Evolutionary conservation across 176 grass and related monocot genomes (phyloP).

Genomic region (Metroxylon sagu): DNA sequence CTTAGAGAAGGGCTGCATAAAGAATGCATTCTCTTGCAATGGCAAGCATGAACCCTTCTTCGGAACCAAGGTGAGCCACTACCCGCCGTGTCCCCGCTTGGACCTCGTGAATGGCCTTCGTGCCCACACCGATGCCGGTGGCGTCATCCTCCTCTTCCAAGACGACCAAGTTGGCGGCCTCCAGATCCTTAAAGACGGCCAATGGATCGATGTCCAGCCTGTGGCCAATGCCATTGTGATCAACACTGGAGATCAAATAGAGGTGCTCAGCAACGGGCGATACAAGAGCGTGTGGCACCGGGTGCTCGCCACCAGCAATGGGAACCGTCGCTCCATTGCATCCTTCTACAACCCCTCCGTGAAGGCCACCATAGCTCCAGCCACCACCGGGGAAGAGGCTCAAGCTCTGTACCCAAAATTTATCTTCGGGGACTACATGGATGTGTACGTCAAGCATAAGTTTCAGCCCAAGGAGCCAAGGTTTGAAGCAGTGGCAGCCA

Average conservation of each 20-base stretch:
- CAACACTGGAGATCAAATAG: conserved; percentile 97
- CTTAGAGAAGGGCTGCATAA: conserved; percentile 44
- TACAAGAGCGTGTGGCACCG: conserved; percentile 95
- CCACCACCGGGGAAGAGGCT: too few species aligned
- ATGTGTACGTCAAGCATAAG: too few species aligned
- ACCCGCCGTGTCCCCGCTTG: conserved; percentile 45
- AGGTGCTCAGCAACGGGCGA: conserved; percentile 74
- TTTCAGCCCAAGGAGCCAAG: too few species aligned
- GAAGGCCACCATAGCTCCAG: too few species aligned
- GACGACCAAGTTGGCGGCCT: conserved; percentile 70
- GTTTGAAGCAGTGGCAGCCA: too few species aligned
- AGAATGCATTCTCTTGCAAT: conserved; percentile 36
- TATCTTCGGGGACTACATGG: too few species aligned
- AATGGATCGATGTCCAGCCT: conserved; percentile 79
- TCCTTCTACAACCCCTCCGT: too few species aligned
- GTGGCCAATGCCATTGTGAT: conserved; percentile 73
- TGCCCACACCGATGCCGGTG: conserved; percentile 87
- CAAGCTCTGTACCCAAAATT: too few species aligned
- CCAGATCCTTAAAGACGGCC: conserved; percentile 54
- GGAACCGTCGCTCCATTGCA: conserved; percentile 72
- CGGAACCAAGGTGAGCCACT: conserved; percentile 52
- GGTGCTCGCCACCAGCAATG: conserved; percentile 40
- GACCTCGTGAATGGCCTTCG: conserved; percentile 65
- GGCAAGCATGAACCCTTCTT: conserved; percentile 46
- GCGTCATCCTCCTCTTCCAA: conserved; percentile 85